Conservation (phyloP, 257 asterid species). For the Penstemon davidsonii region DNA sequence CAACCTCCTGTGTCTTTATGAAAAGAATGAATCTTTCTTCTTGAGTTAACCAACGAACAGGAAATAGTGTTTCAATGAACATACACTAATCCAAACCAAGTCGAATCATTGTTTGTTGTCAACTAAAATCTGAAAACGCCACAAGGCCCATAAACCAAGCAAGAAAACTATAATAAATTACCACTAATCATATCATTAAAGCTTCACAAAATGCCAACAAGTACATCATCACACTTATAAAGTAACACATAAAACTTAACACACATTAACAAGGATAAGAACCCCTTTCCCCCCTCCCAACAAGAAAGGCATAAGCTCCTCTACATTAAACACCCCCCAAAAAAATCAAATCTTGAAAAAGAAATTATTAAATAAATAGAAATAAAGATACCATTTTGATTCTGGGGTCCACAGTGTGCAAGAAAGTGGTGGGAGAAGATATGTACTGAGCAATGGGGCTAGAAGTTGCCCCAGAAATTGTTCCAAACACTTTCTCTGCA, state of each 20-base stretch:
- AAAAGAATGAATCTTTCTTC: no score
- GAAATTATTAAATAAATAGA: not conserved
- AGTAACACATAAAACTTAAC: not conserved
- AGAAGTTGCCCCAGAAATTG: conserved; percentile 90
- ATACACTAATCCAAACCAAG: not conserved
- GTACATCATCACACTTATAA: not conserved
- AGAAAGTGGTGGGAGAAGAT: conserved; percentile 88
- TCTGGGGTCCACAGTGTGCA: conserved; percentile 92
- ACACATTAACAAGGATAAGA: not conserved
- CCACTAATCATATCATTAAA: not conserved
- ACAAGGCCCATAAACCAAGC: conserved; percentile 6
- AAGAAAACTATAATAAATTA: conserved; percentile 7
- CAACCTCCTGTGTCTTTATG: no score
- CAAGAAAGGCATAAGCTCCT: conserved; percentile 1
- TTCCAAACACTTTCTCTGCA: conserved; percentile 77
- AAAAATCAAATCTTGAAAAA: not conserved
- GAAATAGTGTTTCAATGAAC: no score
- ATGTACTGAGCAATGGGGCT: conserved; percentile 97
- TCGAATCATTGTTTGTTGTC: not conserved
- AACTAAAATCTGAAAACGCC: not conserved
- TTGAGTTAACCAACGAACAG: no score
- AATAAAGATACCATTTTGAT: conserved; percentile 68
- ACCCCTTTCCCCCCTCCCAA: not conserved
- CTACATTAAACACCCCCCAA: not conserved
- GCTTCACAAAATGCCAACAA: not conserved